These are phyloP conservation scores for Globisporangium orthogonon DNA, from an alignment of 352 stramenopile genomes.

Conservation along the genomic window DNA sequence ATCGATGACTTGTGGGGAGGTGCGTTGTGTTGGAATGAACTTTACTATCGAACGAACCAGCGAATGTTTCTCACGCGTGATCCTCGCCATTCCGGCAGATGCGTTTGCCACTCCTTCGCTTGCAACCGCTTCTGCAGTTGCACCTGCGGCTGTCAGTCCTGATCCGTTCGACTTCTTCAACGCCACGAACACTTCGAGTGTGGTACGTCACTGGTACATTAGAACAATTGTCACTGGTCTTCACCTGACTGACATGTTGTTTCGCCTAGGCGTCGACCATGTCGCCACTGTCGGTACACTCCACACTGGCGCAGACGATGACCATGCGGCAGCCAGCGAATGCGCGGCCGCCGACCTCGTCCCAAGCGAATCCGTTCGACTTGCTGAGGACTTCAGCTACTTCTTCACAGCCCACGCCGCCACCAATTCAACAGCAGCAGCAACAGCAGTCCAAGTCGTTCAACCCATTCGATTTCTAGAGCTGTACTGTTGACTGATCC, in stretches of 20 bases:
- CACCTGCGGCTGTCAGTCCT: background rate
- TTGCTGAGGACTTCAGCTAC: conserved; percentile 2
- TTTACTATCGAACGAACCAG: too few relatives aligned
- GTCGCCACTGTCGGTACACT: background rate
- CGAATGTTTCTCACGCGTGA: background rate
- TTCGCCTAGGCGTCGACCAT: background rate
- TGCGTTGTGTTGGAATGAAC: background rate
- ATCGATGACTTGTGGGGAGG: conserved; percentile 14
- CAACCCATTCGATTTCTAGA: conserved; percentile 49
- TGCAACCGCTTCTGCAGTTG: background rate
- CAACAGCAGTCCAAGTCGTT: conserved; percentile 22
- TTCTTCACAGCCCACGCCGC: background rate
- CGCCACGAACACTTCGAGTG: background rate
- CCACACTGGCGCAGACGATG: background rate
- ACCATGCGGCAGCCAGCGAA: background rate
- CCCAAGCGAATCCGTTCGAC: conserved; percentile 29
- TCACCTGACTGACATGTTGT: background rate
- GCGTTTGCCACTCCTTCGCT: background rate
- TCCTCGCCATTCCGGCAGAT: background rate
- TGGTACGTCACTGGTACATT: background rate
- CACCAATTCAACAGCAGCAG: background rate
- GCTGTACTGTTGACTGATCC: background rate
- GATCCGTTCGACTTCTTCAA: conserved; percentile 2
- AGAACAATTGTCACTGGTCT: background rate
- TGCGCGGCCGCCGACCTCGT: conserved; percentile 19